Percentiles rank a stretch among this genome's conserved stretches.
Conservation (phyloP, 169 alveolate species). For the Plasmodium gaboni region DNA sequence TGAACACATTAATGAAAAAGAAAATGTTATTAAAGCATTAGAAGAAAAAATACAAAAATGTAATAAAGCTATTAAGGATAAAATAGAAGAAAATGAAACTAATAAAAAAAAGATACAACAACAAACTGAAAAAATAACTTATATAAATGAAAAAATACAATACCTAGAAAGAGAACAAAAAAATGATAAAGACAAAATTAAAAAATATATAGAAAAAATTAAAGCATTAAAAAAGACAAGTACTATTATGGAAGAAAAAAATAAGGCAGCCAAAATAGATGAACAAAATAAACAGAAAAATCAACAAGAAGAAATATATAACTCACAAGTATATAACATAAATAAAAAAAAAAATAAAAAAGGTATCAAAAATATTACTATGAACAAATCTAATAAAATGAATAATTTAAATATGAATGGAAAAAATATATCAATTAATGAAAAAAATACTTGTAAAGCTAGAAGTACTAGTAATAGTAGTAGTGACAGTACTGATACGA, state of each 20-base stretch:
- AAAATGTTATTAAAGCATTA: conserved; percentile 10
- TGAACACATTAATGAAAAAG: conserved; percentile 41
- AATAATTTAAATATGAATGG: not conserved
- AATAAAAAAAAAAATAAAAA: conserved; percentile 25
- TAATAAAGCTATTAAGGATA: conserved; percentile 27
- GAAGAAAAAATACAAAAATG: conserved; percentile 38
- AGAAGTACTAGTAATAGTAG: conserved; percentile 17
- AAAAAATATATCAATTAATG: not conserved
- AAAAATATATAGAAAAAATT: conserved; percentile 28
- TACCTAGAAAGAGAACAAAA: conserved; percentile 19
- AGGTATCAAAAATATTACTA: too few species aligned
- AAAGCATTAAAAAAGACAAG: conserved; percentile 41
- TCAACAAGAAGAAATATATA: conserved; percentile 41
- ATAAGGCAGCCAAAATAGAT: conserved; percentile 15
- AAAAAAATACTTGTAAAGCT: not conserved
- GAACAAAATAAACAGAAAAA: conserved; percentile 11
- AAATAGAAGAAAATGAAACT: conserved; percentile 54
- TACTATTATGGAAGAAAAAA: conserved; percentile 16
- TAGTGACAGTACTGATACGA: not conserved
- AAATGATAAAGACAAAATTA: conserved; percentile 47
- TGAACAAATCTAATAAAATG: not conserved
- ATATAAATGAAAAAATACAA: conserved; percentile 38
- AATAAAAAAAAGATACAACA: conserved; percentile 51
- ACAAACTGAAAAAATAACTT: conserved; percentile 19
- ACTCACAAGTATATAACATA: conserved; percentile 45